Percentiles rank a stretch among this genome's conserved stretches.
Conservation (phyloP, 2,329 filamentous ascomycete genomes). For the Colletotrichum siamense region DNA sequence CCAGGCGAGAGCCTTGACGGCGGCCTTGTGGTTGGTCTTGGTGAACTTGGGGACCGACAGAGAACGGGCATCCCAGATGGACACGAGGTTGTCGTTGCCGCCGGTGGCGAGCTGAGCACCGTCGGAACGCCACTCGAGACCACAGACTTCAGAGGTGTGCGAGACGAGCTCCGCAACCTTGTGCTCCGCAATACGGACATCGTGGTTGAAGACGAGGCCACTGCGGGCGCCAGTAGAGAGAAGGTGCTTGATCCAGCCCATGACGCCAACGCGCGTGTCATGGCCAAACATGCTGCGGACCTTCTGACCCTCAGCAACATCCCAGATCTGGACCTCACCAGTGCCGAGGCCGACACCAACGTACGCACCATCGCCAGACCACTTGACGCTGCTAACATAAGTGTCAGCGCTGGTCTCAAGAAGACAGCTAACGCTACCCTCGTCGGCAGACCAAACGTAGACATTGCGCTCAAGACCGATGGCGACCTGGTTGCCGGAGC, state of each 20-base stretch:
- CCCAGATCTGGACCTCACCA: conserved; percentile 99
- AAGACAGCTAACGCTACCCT: conserved; percentile 86
- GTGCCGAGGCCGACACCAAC: conserved; percentile 94
- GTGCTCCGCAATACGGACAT: conserved; percentile 96
- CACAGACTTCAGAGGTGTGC: conserved; percentile 97
- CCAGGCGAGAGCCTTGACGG: conserved; percentile 97
- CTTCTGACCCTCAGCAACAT: conserved; percentile 92
- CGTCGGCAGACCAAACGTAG: conserved; percentile 98
- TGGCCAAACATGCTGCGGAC: conserved; percentile 99
- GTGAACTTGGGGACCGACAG: conserved; percentile 96
- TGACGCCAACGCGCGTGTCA: conserved; percentile 93
- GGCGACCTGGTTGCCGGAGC: conserved; percentile 94
- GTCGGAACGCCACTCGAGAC: conserved; percentile 96
- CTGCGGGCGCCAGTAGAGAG: conserved; percentile 94
- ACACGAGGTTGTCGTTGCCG: conserved; percentile 98
- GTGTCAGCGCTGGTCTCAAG: conserved; percentile 89
- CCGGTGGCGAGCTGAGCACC: conserved; percentile 96
- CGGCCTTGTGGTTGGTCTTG: conserved; percentile 99
- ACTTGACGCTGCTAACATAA: conserved; percentile 98
- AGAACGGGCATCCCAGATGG: conserved; percentile 97
- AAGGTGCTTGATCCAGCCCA: conserved; percentile 99
- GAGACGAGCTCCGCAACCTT: conserved; percentile 97
- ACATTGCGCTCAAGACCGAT: conserved; percentile 97
- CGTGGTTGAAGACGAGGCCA: conserved; percentile 97
- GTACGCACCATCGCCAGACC: conserved; percentile 96